Base-by-base conservation (phyloP, 495 filamentous ascomycete species). In the Astrothelium macrocarpum region DNA sequence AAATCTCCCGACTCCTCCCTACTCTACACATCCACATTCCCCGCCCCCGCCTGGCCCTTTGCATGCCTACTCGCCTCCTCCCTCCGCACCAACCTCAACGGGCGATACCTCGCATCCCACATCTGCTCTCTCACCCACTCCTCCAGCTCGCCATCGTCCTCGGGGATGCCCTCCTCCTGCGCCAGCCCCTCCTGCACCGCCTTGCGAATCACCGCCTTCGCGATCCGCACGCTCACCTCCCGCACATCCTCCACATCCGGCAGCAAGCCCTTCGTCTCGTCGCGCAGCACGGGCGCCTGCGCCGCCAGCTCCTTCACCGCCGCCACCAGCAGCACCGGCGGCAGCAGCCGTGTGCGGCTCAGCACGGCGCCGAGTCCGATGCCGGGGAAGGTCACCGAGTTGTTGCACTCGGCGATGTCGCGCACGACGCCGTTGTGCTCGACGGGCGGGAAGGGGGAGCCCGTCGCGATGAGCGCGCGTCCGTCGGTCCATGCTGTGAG, bases 121-220 rank as follows among this genome's bases (percentile, higher is more conserved):
- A 95, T 96, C 79, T 94, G 91, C 73, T 86, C 87, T 10, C 82
- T 73, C 62, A 95, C 86, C 91, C 91, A 96, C 73, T 88, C 85
- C 59, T 87, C 85, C 53, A 95, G 67, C 2, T 85, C 82, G 1
- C 61, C 72, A 12, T 73, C 76, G 11, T 78, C 73, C 2, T 77
- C 74, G 12, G 87, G 88, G 53, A 89, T 89, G 5, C 76, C 78
- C 65, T 83, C 62, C 65, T 80, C 79, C 56, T 82, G 81, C 0
- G 85, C 83, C 7, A 92, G 74, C 1, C 82, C 87, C 58, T 95
- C 89, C 39, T 84, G 70, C 2, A 90, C 78, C 0, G 91, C 86
- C 16, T 83, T 79, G 65, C 82, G 79, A 29, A 95, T 90, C n/a
- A 95, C 89, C 36, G 84, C 87, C 39, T 82, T 80, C 1, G 91